Evolutionary conservation across 2,329 filamentous ascomycete genomes (phyloP).

Genomic region (Aspergillus quadrilineatus): DNA sequence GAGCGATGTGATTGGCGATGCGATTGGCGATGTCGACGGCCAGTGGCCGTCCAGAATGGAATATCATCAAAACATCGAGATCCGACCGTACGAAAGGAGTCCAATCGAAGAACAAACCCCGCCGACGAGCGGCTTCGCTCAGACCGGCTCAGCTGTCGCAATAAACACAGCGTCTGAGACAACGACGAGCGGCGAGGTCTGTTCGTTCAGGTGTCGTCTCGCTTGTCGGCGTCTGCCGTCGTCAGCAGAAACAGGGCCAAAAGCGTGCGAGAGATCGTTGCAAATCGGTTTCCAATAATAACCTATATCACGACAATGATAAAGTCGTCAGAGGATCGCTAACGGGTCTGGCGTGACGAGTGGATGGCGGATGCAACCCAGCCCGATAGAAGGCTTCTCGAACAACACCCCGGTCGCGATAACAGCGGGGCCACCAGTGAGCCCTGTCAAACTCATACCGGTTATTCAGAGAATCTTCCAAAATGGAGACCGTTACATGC

Average conservation of each 20-base stretch:
- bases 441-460: neutral
- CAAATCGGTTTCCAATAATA: neutral
- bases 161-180: neutral
- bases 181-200: neutral
- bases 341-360: no score
- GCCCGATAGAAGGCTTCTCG: constrained; percentile 12
- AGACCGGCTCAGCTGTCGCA: neutral
- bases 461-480: neutral
- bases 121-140: neutral
- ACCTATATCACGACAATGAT: neutral
- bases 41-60: neutral
- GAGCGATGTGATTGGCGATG: neutral
- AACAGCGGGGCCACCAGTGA: neutral
- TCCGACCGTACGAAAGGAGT: neutral
- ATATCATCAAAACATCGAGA: neutral
- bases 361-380: neutral
- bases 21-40: neutral
- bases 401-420: constrained; percentile 8
- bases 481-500: neutral
- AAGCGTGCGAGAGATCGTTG: neutral
- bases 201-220: neutral
- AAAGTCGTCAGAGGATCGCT: neutral
- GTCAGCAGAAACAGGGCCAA: neutral
- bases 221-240: no score
- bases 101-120: neutral